A percentile compares a stretch with the other conserved stretches of the same genome.
Conservation (phyloP, 164 flowering plant genomes). For the Cinnamomum chago region DNA sequence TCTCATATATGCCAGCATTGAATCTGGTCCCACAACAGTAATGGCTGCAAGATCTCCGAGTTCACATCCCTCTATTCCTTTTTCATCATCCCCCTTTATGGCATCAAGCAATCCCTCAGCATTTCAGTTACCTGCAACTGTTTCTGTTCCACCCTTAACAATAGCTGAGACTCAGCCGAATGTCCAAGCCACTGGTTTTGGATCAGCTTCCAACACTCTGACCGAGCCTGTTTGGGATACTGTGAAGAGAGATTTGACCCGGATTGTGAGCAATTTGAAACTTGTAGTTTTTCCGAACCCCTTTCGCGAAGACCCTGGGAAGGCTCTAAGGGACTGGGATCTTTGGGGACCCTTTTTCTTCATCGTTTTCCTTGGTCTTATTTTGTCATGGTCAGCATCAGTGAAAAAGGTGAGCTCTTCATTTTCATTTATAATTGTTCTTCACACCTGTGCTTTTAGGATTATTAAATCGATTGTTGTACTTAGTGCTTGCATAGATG, state of each 20-base stretch:
- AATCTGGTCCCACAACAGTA: constrained; percentile 55
- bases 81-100: constrained; percentile 74
- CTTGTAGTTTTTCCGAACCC: constrained; percentile 98
- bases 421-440: no score
- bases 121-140: constrained; percentile 18
- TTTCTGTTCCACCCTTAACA: constrained; percentile 22
- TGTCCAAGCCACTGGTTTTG: constrained; percentile 50
- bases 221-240: constrained; percentile 99
- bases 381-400: constrained; percentile 94
- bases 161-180: constrained; percentile 14
- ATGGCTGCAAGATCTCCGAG: constrained; percentile 73
- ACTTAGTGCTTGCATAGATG: no score
- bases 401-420: constrained; percentile 68
- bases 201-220: constrained; percentile 69
- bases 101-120: constrained; percentile 44
- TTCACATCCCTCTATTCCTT: constrained; percentile 75
- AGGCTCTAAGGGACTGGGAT: constrained; percentile 98
- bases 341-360: constrained; percentile 99
- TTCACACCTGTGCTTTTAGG: no score
- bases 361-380: constrained; percentile 86
- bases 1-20: constrained; percentile 71
- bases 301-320: constrained; percentile 89
- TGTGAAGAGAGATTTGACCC: constrained; percentile 82
- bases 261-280: constrained; percentile 92
- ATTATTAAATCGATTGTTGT: no score